Evolutionary conservation across 306 rosid genomes (phyloP), one percentile per base, ranked within the genome.

Genomic region (Leucaena leucocephala): DNA sequence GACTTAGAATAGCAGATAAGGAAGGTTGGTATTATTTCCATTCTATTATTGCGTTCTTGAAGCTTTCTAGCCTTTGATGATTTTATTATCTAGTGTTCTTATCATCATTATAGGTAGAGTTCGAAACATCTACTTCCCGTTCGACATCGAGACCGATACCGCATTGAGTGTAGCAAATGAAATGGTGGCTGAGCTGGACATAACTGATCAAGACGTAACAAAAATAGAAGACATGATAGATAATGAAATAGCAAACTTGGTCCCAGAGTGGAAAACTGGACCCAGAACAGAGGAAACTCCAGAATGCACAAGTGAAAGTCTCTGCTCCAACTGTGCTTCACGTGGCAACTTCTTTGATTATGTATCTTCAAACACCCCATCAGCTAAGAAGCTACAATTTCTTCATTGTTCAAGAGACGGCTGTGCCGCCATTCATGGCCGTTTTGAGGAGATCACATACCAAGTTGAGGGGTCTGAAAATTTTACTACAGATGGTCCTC

Each of bases 81-180:
- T 70, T 83, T 68, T 72, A 78, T 65, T 42, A 71, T 74, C 8
- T 46, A 2, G 42, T 76, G 5, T 76, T 68, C 74, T 83, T 44
- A 42, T 62, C 59, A 38, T 74, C 48, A 35, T 55, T 49, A 19
- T 63, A 96, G 99, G 96, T 49, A 90, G 88, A 44, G 82, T 96
- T 80, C 86, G 99, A 80, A 96, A 96, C 77, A 93, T 96, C 84
- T 96, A 96, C 88, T 96, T 96, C 88, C 96, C 99, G 2, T 96
- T 96, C 35, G 96, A 96, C 88, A 80, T 79, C 4, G 94, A 90
- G 85, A 93, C 75, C 33, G 99, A 96, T 81, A 89, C 97, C 2
- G 93, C 97, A 71, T 71, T 87, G 82, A 93, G 91, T 17, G 98
- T 96, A 72, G 94, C 98, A 17, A 78, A 70, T 40, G 99, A 96